Evolutionary conservation across 2,329 filamentous ascomycete species (phyloP), one percentile per base, ranked within the genome.

Genomic region (Ascochyta viciae-villosae): DNA sequence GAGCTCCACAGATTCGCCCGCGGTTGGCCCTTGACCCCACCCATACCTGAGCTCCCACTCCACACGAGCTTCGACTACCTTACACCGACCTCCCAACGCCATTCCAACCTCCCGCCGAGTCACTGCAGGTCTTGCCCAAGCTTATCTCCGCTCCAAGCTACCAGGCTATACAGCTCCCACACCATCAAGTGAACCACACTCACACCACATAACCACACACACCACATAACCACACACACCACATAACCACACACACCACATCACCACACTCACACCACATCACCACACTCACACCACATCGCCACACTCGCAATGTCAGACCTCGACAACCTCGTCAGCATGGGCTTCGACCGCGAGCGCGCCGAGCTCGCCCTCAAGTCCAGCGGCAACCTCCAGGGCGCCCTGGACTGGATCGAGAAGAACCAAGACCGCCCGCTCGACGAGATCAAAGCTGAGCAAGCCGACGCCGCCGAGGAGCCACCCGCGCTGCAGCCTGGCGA

Each of bases 331-430:
- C 83, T 89, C 66, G 74, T 86, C 66, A 85, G 86, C 57, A 88
- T 88, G 86, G 86, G 86, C 77, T 99, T 99, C 72, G 91, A 96
- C 62, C 86, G 87, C 69, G 86, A 91, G 70, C 88, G 91, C 63
- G 89, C 92, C 42, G 85, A 93, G 74, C 79, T 98, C 41, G 95
- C 95, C 33, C 82, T 96, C 62, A 91, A 94, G 78, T 91, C 90
- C 71, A 85, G 87, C 12, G 92, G 92, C 60, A 90, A 90, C 54
- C 79, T 97, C 42, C 89, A 95, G 74, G 89, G 88, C 64, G 95
- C 95, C 48, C 85, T 99, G 54, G 91, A 96, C 79, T 99, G 95
- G 95, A 85, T 99, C 1, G 93, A 96, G 74, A 86, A 90, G 67
- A 96, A 96, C 73, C 88, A 96, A 74, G 92, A 96, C 75, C 96